Evolutionary conservation across 371 early-diverging fungal genomes (phyloP), one percentile per base, ranked within the genome.

Genomic region (Quaeritorhiza haematococci): DNA sequence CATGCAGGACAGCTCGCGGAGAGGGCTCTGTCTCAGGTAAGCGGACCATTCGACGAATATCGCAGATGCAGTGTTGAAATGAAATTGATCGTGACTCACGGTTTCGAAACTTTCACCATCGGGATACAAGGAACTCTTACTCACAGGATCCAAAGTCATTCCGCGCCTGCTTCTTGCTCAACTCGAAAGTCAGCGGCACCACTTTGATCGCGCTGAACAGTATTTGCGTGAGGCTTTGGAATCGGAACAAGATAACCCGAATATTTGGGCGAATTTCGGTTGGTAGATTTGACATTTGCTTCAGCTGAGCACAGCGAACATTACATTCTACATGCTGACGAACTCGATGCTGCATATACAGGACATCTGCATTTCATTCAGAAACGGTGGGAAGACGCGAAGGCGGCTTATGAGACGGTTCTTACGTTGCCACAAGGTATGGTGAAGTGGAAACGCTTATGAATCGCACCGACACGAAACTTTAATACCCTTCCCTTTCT

Each of bases 191-290:
- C 77, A 73, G 38, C 62, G 72, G 2, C 61, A 63, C 15, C 58
- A 71, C 44, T 61, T 47, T 34, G 26, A 41, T 15, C 34, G 51
- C 19, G 77, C 76, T 23, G 50, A 53, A 2, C 63, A 70, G 35
- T 55, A 68, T 42, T 51, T 79, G 30, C 42, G 60, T 24, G 64
- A 59, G 8, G 79, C 79, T 0, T 55, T 79, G 44, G 66, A 71
- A 24, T 57, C 74, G 23, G 56, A 68, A 38, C 71, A 72, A 53
- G 74, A 69, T 47, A 68, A 72, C 48, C 68, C 75, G 21, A 56
- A 68, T 38, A 74, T 68, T 6, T 79, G 79, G 79, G 67, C 79
- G 0, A 61, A 58, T 6, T 47, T 74, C 3, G 79, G 72, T 46
- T 43, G 27, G 53, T 5, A 35, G 49, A 26, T 23, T 30, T 23